Conservation (phyloP, 2,329 filamentous ascomycete genomes). For the Talaromyces sp. region DNA sequence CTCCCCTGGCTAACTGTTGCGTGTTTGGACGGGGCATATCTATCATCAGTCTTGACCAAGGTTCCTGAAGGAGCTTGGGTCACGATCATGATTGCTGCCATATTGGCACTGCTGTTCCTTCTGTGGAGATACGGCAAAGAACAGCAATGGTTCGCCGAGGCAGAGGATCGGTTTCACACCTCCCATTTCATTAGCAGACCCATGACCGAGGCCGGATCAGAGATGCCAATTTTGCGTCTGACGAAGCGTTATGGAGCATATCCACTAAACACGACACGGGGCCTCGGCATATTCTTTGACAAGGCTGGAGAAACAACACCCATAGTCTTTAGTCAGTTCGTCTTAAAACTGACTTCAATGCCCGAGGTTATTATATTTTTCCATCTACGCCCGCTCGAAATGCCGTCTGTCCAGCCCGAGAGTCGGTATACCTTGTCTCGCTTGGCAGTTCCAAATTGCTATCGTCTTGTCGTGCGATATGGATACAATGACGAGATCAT, state of each 20-base stretch:
- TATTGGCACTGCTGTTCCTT: constrained; percentile 62
- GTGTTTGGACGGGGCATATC: constrained; percentile 62
- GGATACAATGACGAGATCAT: constrained; percentile 70
- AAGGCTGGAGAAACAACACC: constrained; percentile 64
- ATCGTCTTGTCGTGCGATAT: constrained; percentile 64
- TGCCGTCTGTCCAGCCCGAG: constrained; percentile 51
- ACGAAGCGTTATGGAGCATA: constrained; percentile 29
- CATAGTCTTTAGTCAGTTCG: constrained; percentile 66
- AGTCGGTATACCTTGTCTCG: constrained; percentile 41
- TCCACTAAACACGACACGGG: constrained; percentile 47
- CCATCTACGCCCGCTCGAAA: constrained; percentile 61
- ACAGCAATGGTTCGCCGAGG: constrained; percentile 68
- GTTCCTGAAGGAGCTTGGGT: constrained; percentile 76
- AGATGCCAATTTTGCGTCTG: constrained; percentile 23
- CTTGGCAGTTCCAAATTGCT: constrained; percentile 57
- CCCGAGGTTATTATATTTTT: constrained; percentile 69
- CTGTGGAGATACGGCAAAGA: constrained; percentile 78
- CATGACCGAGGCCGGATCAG: constrained; percentile 23
- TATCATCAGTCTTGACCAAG: constrained; percentile 66
- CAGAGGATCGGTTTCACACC: constrained; percentile 49
- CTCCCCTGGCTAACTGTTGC: constrained; percentile 61
- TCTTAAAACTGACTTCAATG: constrained; percentile 63
- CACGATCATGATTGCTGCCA: constrained; percentile 59
- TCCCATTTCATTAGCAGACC: constrained; percentile 25
- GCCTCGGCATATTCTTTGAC: constrained; percentile 71